These are phyloP conservation scores for Ilyonectria sp. DNA, from an alignment of 2,329 filamentous ascomycete genomes.

Conservation along the genomic window DNA sequence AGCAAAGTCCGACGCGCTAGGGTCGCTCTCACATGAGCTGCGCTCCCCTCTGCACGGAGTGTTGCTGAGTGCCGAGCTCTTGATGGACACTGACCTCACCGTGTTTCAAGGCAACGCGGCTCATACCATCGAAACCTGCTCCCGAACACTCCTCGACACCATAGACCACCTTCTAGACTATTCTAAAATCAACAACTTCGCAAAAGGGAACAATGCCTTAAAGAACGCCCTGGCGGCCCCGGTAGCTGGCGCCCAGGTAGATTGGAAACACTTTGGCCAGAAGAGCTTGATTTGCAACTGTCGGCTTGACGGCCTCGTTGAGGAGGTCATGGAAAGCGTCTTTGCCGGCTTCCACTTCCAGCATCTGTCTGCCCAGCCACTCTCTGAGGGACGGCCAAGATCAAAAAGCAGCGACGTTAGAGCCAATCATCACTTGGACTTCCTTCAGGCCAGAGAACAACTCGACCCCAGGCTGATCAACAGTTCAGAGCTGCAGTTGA, in stretches of 20 bases:
- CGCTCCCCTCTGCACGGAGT: conserved; percentile 74
- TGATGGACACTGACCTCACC: conserved; percentile 66
- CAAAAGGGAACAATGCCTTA: conserved; percentile 18
- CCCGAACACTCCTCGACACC: conserved; percentile 67
- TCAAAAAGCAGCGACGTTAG: conserved; percentile 23
- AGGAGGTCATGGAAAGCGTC: conserved; percentile 64
- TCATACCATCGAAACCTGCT: conserved; percentile 65
- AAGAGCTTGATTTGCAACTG: conserved; percentile 44
- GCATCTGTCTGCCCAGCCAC: conserved; percentile 41
- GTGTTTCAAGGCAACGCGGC: conserved; percentile 63
- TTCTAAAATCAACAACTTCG: conserved; percentile 66
- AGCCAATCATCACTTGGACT: conserved; percentile 44
- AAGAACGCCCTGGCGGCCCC: conserved; percentile 5
- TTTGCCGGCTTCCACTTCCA: conserved; percentile 62
- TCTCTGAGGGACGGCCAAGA: conserved; percentile 26
- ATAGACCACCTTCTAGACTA: conserved; percentile 69
- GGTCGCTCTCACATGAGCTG: conserved; percentile 74
- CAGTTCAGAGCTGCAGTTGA: conserved; percentile 7
- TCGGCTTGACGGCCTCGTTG: conserved; percentile 58
- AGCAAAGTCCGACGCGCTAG: conserved; percentile 71
- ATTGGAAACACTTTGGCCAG: conserved; percentile 3
- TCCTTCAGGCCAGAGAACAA: conserved; percentile 60
- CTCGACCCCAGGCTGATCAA: conserved; percentile 19
- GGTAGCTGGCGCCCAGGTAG: not conserved
- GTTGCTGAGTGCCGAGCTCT: conserved; percentile 66